Evolutionary conservation across 106 monocot species (phyloP).

Genomic region (Vanilla planifolia): DNA sequence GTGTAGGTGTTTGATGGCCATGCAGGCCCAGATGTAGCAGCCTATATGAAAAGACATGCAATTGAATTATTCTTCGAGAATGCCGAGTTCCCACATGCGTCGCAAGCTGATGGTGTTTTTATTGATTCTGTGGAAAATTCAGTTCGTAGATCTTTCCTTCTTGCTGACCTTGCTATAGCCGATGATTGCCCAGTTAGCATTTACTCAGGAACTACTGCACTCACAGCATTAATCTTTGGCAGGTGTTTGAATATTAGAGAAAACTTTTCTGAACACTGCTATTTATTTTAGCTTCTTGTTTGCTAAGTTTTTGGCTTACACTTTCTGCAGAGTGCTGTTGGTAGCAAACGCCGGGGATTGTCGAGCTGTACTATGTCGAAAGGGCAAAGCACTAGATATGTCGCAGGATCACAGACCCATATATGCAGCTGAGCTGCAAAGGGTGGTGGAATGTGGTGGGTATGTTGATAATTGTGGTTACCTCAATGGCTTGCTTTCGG

Average conservation of each 20-base stretch:
- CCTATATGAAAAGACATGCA: slow-evolving; percentile 64
- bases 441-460: slow-evolving; percentile 42
- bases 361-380: slow-evolving; percentile 49
- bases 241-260: slow-evolving; percentile 24
- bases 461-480: slow-evolving; percentile 54
- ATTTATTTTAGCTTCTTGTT: not conserved
- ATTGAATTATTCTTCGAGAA: slow-evolving; percentile 65
- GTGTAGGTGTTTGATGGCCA: slow-evolving; percentile 81
- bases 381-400: slow-evolving; percentile 52
- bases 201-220: slow-evolving; percentile 73
- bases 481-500: slow-evolving; percentile 57
- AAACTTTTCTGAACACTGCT: not conserved
- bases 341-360: slow-evolving; percentile 72
- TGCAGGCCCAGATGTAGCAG: slow-evolving; percentile 81
- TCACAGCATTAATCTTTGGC: slow-evolving; percentile 61
- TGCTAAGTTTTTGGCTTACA: not conserved
- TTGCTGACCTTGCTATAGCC: slow-evolving; percentile 62
- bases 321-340: slow-evolving; percentile 29
- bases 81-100: slow-evolving; percentile 51
- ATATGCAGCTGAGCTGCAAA: slow-evolving; percentile 23
- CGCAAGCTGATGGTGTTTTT: slow-evolving; percentile 33
- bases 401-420: slow-evolving; percentile 53
- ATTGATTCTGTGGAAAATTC: slow-evolving; percentile 40
- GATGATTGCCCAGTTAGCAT: slow-evolving; percentile 45
- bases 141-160: slow-evolving; percentile 46